Conservation (phyloP, 2,329 filamentous ascomycete genomes). For the Leptodontidium sp. region DNA sequence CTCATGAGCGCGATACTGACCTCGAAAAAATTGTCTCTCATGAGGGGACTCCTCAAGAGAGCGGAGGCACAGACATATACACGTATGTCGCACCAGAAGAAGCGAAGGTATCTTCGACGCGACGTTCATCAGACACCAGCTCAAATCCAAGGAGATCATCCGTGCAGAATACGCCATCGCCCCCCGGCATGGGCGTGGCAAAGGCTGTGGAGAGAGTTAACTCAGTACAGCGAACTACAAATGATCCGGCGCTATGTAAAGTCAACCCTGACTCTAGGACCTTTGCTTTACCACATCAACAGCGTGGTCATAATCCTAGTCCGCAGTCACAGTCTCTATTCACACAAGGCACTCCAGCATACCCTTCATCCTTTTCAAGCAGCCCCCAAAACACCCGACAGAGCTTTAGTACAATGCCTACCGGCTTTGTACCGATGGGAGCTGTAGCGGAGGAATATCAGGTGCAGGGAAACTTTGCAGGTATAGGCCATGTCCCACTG, state of each 20-base stretch:
- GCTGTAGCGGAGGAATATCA: slow-evolving; percentile 9
- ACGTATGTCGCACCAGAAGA: slow-evolving; percentile 7
- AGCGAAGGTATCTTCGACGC: background rate
- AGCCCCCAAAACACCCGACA: background rate
- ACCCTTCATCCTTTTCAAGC: background rate
- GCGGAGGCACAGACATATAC: background rate
- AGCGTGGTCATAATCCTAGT: background rate
- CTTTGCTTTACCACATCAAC: background rate
- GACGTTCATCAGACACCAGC: slow-evolving; percentile 9
- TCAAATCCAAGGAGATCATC: slow-evolving; percentile 1
- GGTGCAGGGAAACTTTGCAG: background rate
- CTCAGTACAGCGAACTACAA: background rate
- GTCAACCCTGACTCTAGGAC: background rate
- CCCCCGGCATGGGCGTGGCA: background rate
- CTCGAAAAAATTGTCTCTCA: background rate
- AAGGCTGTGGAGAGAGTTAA: background rate
- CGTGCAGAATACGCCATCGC: background rate
- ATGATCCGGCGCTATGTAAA: background rate
- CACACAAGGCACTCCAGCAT: background rate
- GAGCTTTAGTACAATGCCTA: background rate
- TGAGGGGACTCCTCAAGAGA: background rate
- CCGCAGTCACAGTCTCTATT: slow-evolving; percentile 1
- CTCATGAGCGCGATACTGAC: background rate
- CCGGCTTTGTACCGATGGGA: slow-evolving; percentile 3
- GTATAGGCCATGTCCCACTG: background rate